Evolutionary conservation across 1,284 basidiomycete species (phyloP), one percentile per base, ranked within the genome.

Genomic region (Pseudozyma sp.): DNA sequence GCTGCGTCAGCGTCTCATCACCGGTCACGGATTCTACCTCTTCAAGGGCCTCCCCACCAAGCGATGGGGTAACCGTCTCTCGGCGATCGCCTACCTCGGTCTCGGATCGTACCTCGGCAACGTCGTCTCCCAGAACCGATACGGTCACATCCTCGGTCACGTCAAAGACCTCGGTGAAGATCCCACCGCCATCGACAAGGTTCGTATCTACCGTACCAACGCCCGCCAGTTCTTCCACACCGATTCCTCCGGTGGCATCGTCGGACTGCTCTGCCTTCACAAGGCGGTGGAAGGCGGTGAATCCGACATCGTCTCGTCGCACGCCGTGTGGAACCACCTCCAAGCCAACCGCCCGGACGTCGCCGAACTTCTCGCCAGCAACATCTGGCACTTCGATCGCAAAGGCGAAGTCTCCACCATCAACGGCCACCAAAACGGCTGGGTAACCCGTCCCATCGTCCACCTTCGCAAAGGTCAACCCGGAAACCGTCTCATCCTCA

Each of bases 81-180:
- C 80, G 0, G 80, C 84, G 1, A 84, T 85, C 14, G 84, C 85
- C 52, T 86, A 85, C 67, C 81, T 86, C 4, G 86, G 84, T n/a
- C 76, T 86, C 9, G 85, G 85, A 2, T 78, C 83, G 5, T 79
- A 84, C 35, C 78, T 86, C 17, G 85, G 85, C 29, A 81, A 84
- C 33, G 75, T 84, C 3, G 68, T 86, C 30, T 80, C 76, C 10
- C 85, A 86, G 62, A 86, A 86, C 68, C 70, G 79, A 17, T 86
- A 85, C 70, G 85, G 85, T 1, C 85, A 86, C 75, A 75, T 86
- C 19, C 71, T 86, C 29, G 86, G 86, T 0, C 86, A 86, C 63
- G 86, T 86, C 68, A 86, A 86, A 74, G 84, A 85, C 59, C 67
- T 86, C 8, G 86, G 86, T 19, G 85, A 86, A 62, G 85, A 86